These are phyloP conservation scores for Paramecium caudatum DNA, from an alignment of 73 alveolate genomes.

Conservation along the genomic window DNA sequence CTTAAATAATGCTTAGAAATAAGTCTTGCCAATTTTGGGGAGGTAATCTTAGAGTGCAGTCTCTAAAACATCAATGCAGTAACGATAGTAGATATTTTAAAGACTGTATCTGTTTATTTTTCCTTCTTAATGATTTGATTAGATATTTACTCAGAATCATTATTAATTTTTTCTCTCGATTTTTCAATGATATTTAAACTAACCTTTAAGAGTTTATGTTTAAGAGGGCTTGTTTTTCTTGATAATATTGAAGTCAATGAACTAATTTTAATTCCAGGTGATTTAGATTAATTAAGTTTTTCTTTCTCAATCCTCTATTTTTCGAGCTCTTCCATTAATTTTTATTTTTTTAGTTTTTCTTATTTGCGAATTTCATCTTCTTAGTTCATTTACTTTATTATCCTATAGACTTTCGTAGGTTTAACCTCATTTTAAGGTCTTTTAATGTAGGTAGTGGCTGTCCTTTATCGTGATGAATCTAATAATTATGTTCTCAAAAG, in stretches of 20 bases:
- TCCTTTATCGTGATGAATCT: slow-evolving; percentile 32
- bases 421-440: slow-evolving; percentile 9
- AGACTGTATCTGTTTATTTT: slow-evolving; percentile 10
- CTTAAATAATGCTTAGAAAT: slow-evolving; percentile 45
- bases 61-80: slow-evolving; percentile 38
- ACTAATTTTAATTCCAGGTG: neutral
- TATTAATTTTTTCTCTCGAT: neutral
- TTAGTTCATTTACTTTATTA: slow-evolving; percentile 22
- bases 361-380: slow-evolving; percentile 30
- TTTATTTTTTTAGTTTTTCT: neutral
- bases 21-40: slow-evolving; percentile 4
- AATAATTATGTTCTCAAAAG: slow-evolving; percentile 26
- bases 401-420: slow-evolving; percentile 22
- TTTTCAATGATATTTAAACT: slow-evolving; percentile 13
- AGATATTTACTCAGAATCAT: neutral
- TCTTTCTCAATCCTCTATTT: neutral
- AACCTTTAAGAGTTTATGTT: slow-evolving; percentile 30
- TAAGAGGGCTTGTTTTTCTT: neutral
- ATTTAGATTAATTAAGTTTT: neutral
- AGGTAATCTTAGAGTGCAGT: slow-evolving; percentile 11
- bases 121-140: neutral
- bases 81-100: slow-evolving; percentile 4
- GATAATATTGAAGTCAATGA: slow-evolving; percentile 32
- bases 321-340: neutral
- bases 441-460: neutral